Evolutionary conservation across 306 rosid genomes (phyloP).

Genomic region (Canavalia ensiformis): DNA sequence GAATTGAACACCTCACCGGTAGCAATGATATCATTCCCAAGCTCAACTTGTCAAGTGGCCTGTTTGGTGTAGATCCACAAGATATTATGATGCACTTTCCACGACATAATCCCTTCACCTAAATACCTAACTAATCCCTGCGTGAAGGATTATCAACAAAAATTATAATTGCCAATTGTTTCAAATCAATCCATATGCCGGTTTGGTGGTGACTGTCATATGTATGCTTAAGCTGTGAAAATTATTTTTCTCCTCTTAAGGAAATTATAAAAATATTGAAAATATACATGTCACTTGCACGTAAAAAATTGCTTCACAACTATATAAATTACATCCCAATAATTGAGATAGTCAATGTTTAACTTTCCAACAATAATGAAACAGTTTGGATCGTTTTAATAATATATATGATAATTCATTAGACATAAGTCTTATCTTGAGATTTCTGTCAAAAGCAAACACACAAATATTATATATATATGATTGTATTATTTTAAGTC

Average conservation of each 20-base stretch:
- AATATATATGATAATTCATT: not conserved
- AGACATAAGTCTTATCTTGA: constrained; percentile 10
- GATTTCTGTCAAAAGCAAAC: not conserved
- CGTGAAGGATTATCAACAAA: not conserved
- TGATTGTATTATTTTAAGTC: not conserved
- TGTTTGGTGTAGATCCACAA: too few species aligned
- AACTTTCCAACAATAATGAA: too few species aligned
- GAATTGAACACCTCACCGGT: not conserved
- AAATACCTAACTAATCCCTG: not conserved
- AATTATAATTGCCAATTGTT: not conserved
- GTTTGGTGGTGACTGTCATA: not conserved
- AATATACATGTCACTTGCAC: too few species aligned
- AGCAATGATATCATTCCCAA: not conserved
- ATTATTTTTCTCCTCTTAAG: not conserved
- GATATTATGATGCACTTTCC: not conserved
- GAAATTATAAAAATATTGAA: too few species aligned
- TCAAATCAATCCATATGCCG: not conserved
- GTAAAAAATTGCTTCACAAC: too few species aligned
- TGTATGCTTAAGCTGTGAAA: not conserved
- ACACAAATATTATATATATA: not conserved
- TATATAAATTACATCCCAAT: too few species aligned
- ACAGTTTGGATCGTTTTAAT: not conserved
- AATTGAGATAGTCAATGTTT: too few species aligned
- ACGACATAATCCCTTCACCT: not conserved
- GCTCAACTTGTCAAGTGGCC: constrained; percentile 43